Evolutionary conservation across 2,329 filamentous ascomycete species (phyloP).

Genomic region (Periconia macrospinosa): DNA sequence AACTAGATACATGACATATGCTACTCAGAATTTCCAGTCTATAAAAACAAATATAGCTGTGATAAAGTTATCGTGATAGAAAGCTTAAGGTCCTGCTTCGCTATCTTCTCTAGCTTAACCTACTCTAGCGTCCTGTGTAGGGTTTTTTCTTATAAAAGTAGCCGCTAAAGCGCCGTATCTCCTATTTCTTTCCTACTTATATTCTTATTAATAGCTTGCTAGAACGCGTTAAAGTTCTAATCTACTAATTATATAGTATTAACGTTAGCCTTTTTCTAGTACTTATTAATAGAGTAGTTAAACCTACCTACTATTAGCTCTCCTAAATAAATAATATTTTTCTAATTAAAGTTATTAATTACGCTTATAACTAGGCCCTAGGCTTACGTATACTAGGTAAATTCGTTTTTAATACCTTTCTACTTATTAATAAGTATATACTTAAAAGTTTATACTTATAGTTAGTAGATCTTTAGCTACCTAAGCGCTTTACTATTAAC

Average conservation of each 20-base stretch:
- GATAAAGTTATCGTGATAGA: neutral
- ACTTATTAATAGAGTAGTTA: conserved; percentile 53
- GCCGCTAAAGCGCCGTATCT: neutral
- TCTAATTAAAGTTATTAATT: neutral
- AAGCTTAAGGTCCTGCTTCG: neutral
- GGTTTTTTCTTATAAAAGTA: neutral
- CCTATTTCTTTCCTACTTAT: neutral
- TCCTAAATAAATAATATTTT: neutral
- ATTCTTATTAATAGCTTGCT: neutral
- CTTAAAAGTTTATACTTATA: conserved; percentile 52
- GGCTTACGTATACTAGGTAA: conserved; percentile 4
- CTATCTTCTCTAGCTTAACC: neutral
- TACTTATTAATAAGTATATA: conserved; percentile 11
- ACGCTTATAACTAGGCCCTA: conserved; percentile 4
- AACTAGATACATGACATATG: too few species aligned
- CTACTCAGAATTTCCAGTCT: too few species aligned
- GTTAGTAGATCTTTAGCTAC: conserved; percentile 53
- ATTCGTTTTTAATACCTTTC: conserved; percentile 2
- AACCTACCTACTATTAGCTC: conserved; percentile 47
- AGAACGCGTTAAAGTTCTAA: conserved; percentile 36
- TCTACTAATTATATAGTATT: conserved; percentile 53
- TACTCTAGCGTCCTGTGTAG: neutral
- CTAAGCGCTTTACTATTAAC: conserved; percentile 49
- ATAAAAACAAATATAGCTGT: neutral
- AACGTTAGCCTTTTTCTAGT: conserved; percentile 50